Evolutionary conservation across 805 yeast genomes (phyloP), one percentile per base, ranked within the genome.

Genomic region (Candida wancherniae): DNA sequence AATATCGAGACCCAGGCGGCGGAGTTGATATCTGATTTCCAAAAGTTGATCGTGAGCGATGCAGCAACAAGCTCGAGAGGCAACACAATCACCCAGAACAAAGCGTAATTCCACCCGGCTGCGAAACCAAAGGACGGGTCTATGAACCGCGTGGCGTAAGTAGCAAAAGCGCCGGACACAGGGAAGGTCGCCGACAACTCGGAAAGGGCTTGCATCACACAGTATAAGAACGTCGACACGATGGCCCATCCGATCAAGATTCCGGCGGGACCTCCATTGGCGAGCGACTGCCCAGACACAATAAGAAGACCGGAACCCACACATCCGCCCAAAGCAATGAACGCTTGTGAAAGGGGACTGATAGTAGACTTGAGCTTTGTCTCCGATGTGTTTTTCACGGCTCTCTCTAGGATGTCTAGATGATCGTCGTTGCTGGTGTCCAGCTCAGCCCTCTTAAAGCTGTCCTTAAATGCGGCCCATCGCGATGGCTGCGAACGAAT

Each of bases 121-220:
- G 70, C 70, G 39, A 63, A 63, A 5, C 70, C 70, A 55, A 63
- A 61, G 13, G 67, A 59, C 1, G 65, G 63, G 40, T 63, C 69
- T n/a, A 64, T 55, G 33, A 63, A 64, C 12, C 66, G 45, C 1
- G 59, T 56, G 20, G 67, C 61, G 33, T 61, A 62, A 3, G 64
- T 56, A 8, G 67, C 63, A 44, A 63, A 63, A 2, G 67, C 57
- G 8, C 70, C 70, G 6, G 58, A 48, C 12, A 63, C 63, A 3
- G 69, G 67, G 33, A 54, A 57, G 9, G 55, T 47, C 8, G 67
- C 51, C n/a, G 58, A 56, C 34, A 64, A 42, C 38, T 64, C 70
- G 6, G 65, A 60, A 21, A 64, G 51, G 19, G 63, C 53, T 36
- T 64, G 67, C 70, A 64, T 63, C 9, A 63, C 62, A 40, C 67